Base-by-base conservation (phyloP, 306 rosid species). In the Cyclanthera cordifolia region DNA sequence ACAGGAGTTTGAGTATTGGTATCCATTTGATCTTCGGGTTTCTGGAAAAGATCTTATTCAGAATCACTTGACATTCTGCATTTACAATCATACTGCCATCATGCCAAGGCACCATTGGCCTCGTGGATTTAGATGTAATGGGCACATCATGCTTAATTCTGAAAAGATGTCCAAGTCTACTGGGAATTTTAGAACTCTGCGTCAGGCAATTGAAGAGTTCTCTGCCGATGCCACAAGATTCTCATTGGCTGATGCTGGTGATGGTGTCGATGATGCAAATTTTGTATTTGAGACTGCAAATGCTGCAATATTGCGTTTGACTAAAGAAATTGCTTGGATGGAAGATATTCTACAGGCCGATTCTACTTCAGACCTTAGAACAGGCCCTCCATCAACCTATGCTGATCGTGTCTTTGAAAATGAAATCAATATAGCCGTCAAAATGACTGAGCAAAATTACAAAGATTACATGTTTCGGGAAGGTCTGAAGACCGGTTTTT, bases 41-140 rank as follows among this genome's bases (percentile, higher is more conserved):
- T 91, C 97, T 73, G 97, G 96, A n/a, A 91, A 91, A 78, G 97
- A 88, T 84, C 91, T 91, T 54, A 83, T 91, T 68, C 97, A 88
- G 82, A 91, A 91, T 72, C 97, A 91, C 73, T 87, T 91, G 45
- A 91, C 96, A 43, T 91, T 91, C 80, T 68, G 74, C 79, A 86
- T 91, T 57, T 91, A 91, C 74, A 91, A 91, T 77, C 97, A 91
- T 67, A 78, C 94, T 16, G 97, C 97, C 68, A 78, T 91, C 63
- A 79, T 86, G 85, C 16, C 84, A 68, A 82, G 81, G 74, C 79
- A 52, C 63, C 87, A 88, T 72, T 88, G 97, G 97, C 97, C 97
- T 53, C 77, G 88, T 19, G 97, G 95, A 71, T 91, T 86, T 59
- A 83, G 97, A 88, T 85, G 94, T 77, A 91, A 91, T 67, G 97